Percentiles rank a stretch among this genome's conserved stretches.
phyloP scores from a whole-genome alignment of 164 flowering plant genomes.

The Saururus chinensis region DNA sequence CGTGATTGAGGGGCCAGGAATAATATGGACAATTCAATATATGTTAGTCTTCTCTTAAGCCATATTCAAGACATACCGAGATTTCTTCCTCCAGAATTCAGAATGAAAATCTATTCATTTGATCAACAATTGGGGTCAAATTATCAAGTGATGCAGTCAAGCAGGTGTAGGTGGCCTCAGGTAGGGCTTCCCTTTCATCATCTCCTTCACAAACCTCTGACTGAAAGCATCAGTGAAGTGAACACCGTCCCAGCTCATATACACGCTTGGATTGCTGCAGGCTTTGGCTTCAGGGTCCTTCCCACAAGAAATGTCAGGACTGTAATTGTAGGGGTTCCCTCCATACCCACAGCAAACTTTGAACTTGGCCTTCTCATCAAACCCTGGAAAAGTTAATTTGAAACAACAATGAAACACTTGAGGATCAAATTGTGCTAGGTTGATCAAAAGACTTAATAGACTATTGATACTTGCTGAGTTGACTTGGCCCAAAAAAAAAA shows the following conservation, averaged over 20 bases:
- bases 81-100: no score
- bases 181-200: conserved; percentile 9
- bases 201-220: conserved; percentile 11
- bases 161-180: conserved; percentile 3
- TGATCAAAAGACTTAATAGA: no score
- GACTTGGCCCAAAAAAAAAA: not conserved
- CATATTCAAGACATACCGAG: no score
- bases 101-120: not conserved
- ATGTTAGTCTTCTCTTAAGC: no score
- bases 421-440: no score
- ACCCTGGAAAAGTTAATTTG: conserved; percentile 7
- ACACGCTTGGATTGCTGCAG: conserved; percentile 15
- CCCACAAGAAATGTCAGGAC: conserved; percentile 12
- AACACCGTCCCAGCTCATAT: conserved; percentile 18
- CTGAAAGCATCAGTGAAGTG: conserved; percentile 16
- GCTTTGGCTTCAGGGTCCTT: conserved; percentile 12
- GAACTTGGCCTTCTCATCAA: conserved; percentile 12
- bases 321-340: conserved; percentile 15
- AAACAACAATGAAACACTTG: not conserved
- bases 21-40: no score
- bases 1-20: no score
- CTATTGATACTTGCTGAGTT: no score
- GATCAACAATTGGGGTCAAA: not conserved
- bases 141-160: not conserved
- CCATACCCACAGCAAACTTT: conserved; percentile 18